phyloP scores from a whole-genome alignment of 2,329 filamentous ascomycete genomes.

The Sporothrix phasma region DNA sequence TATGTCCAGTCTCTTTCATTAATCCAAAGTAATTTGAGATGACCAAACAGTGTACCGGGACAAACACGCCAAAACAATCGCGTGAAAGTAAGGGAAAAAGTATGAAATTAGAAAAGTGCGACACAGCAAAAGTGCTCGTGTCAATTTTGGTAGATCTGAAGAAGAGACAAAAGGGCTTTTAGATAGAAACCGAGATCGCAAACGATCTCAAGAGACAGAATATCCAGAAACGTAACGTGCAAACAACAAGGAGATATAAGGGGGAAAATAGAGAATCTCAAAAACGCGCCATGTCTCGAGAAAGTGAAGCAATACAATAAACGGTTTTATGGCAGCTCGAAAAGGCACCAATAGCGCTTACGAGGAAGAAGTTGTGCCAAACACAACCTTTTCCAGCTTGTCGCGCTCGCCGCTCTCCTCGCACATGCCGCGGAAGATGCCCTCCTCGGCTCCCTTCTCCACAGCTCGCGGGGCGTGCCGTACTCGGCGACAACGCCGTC shows the following conservation, averaged over 20 bases:
- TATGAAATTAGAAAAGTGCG: background rate
- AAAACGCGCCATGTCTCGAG: background rate
- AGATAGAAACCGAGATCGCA: background rate
- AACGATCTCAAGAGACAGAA: background rate
- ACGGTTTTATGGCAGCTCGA: background rate
- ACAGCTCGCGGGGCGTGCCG: conserved; percentile 53
- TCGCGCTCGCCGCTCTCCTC: conserved; percentile 51
- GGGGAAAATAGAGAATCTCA: background rate
- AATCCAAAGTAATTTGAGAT: background rate
- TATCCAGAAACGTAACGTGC: background rate
- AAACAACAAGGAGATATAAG: background rate
- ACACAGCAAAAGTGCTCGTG: background rate
- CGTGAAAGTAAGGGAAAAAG: background rate
- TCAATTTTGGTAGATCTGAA: background rate
- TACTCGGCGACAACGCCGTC: conserved; percentile 60
- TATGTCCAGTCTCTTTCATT: no score
- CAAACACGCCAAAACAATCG: background rate
- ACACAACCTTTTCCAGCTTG: conserved; percentile 39
- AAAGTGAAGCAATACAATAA: background rate
- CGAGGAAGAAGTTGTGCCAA: conserved; percentile 21
- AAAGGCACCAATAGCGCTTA: background rate
- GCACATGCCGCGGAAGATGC: conserved; percentile 54
- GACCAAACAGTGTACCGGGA: background rate
- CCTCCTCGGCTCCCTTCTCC: conserved; percentile 37
- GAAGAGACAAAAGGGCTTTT: background rate